Conservation (phyloP, 2,329 filamentous ascomycete species). For the Drechslerella coelobrocha region DNA sequence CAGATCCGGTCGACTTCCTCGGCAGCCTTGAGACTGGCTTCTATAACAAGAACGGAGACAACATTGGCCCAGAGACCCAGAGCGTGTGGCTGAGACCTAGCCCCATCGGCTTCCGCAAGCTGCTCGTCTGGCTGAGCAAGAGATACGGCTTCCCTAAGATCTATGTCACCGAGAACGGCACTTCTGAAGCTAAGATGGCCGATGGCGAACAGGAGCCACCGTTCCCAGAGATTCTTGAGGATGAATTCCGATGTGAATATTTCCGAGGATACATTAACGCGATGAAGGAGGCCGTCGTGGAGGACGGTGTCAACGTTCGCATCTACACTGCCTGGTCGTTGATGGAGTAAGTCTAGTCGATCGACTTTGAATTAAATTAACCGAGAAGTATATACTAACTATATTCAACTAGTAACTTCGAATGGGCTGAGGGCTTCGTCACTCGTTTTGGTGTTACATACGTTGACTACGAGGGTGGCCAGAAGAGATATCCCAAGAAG, state of each 20-base stretch:
- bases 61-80: slow-evolving; percentile 82
- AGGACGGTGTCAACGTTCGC: slow-evolving; percentile 78
- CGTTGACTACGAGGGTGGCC: slow-evolving; percentile 80
- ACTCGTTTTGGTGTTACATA: slow-evolving; percentile 84
- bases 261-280: slow-evolving; percentile 78
- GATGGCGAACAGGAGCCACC: slow-evolving; percentile 76
- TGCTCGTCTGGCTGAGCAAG: slow-evolving; percentile 77
- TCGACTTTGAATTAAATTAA: not conserved
- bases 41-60: slow-evolving; percentile 73
- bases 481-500: slow-evolving; percentile 83
- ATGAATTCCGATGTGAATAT: slow-evolving; percentile 82
- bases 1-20: slow-evolving; percentile 71
- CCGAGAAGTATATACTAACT: slow-evolving; percentile 30
- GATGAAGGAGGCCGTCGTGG: slow-evolving; percentile 73
- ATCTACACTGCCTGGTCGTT: slow-evolving; percentile 88
- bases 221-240: slow-evolving; percentile 73
- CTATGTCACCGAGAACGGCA: slow-evolving; percentile 89
- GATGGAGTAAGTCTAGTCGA: slow-evolving; percentile 70
- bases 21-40: slow-evolving; percentile 78
- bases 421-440: slow-evolving; percentile 90
- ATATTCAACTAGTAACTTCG: slow-evolving; percentile 70
- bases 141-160: slow-evolving; percentile 78
- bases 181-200: slow-evolving; percentile 68
- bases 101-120: slow-evolving; percentile 75
- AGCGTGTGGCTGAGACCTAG: slow-evolving; percentile 80